phyloP scores from a whole-genome alignment of 257 asterid genomes.

The Solanum chiquidenum region DNA sequence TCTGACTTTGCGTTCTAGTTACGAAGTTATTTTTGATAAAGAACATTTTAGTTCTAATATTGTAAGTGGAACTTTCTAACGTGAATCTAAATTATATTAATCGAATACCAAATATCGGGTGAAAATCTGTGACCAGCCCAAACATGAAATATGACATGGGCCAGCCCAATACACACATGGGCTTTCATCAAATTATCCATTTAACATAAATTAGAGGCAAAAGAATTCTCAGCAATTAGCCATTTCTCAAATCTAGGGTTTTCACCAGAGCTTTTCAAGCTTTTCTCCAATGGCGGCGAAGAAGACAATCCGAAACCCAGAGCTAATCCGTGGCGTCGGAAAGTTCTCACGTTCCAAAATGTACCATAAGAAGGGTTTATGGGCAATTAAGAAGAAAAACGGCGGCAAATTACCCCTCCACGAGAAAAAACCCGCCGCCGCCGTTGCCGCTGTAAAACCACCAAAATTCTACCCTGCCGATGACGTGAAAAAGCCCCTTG shows the following conservation, averaged over 20 bases:
- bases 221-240: background rate
- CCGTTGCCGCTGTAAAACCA: background rate
- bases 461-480: conserved; percentile 4
- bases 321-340: background rate
- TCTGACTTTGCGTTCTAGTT: no score
- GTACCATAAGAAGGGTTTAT: background rate
- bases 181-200: background rate
- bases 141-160: background rate
- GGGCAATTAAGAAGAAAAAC: background rate
- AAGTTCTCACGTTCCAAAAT: background rate
- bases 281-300: background rate
- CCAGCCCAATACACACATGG: background rate
- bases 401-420: background rate
- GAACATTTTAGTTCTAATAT: no score
- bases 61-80: background rate
- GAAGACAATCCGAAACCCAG: background rate
- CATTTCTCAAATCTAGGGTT: background rate
- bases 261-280: background rate
- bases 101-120: background rate
- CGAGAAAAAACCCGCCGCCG: background rate
- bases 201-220: background rate
- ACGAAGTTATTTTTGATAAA: no score
- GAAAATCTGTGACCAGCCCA: background rate
- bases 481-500: background rate
- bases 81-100: no score